These are phyloP conservation scores for Candida sphagnicola DNA, from an alignment of 805 yeast genomes.

Conservation along the genomic window DNA sequence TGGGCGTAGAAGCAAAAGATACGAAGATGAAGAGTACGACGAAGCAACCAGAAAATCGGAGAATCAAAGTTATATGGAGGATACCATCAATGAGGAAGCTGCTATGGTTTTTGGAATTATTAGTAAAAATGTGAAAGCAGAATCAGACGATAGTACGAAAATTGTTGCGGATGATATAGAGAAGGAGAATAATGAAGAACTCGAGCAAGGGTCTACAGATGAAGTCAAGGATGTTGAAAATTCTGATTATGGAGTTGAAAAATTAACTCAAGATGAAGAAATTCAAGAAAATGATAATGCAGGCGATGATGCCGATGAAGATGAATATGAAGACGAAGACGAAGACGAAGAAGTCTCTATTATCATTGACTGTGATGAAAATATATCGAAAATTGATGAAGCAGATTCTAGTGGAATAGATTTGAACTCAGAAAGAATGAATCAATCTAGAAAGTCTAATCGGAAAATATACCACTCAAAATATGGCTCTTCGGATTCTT, in stretches of 20 bases:
- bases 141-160: conserved; percentile 9
- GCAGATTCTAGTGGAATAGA: neutral
- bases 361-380: conserved; percentile 32
- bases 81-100: conserved; percentile 35
- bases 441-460: neutral
- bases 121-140: conserved; percentile 13
- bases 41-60: conserved; percentile 9
- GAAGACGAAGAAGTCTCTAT: conserved; percentile 37
- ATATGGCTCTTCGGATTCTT: conserved; percentile 19
- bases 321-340: conserved; percentile 22
- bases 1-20: neutral
- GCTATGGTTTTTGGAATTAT: conserved; percentile 44
- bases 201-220: too few species aligned
- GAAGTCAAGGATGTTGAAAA: conserved; percentile 7
- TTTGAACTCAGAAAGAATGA: neutral
- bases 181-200: neutral
- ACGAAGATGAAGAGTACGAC: conserved; percentile 6
- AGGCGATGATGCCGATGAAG: conserved; percentile 8
- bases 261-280: neutral
- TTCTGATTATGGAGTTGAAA: neutral
- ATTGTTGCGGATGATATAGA: conserved; percentile 3
- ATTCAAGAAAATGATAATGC: conserved; percentile 5
- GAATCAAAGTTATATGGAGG: conserved; percentile 8
- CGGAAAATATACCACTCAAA: conserved; percentile 11
- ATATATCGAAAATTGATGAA: neutral